Evolutionary conservation across 192 early-diverging fungal genomes (phyloP).

Genomic region (Mortierella claussenii): DNA sequence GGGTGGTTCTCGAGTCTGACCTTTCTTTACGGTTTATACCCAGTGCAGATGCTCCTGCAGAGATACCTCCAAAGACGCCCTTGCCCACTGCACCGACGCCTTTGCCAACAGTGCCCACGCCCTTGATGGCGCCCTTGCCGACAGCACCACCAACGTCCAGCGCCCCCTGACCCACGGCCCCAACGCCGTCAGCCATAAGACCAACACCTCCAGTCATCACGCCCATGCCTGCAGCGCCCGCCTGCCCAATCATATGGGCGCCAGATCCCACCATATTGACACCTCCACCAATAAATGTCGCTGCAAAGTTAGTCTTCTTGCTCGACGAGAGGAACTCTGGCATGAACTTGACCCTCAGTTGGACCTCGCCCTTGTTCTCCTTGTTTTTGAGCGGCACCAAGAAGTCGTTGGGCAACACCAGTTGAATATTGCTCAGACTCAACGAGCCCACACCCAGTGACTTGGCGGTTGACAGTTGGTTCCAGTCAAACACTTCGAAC

Average conservation of each 20-base stretch:
- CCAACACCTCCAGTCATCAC: conserved; percentile 34
- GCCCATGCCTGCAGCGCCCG: conserved; percentile 39
- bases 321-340: conserved; percentile 46
- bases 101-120: conserved; percentile 49
- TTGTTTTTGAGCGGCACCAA: conserved; percentile 56
- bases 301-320: conserved; percentile 54
- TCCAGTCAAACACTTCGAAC: conserved; percentile 83
- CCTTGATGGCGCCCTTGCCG: conserved; percentile 32
- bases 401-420: conserved; percentile 58
- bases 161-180: conserved; percentile 34
- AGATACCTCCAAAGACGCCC: conserved; percentile 45
- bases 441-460: conserved; percentile 66
- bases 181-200: not conserved
- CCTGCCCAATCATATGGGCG: no score
- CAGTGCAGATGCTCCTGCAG: conserved; percentile 32
- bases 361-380: conserved; percentile 54
- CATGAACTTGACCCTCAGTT: conserved; percentile 69
- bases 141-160: conserved; percentile 29
- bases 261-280: conserved; percentile 62
- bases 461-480: conserved; percentile 73
- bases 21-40: conserved; percentile 33
- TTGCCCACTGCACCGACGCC: conserved; percentile 45
- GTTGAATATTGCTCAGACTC: conserved; percentile 65
- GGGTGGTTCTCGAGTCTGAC: conserved; percentile 10
- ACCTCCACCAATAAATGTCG: conserved; percentile 68